phyloP scores from a whole-genome alignment of 2,329 filamentous ascomycete genomes.

The Didymosphaeria variabile region DNA sequence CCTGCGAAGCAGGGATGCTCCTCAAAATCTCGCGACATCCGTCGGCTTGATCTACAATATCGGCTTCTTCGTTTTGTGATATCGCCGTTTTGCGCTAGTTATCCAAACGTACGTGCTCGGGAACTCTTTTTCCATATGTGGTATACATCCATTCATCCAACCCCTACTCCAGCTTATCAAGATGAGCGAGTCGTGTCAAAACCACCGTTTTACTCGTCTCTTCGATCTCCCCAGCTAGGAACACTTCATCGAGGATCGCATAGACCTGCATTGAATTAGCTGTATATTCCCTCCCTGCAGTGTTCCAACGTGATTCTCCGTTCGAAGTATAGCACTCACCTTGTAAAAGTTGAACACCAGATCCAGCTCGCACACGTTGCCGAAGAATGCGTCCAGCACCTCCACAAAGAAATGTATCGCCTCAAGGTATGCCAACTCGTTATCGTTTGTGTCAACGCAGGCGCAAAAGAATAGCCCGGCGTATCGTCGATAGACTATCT shows the following conservation, averaged over 20 bases:
- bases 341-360: constrained; percentile 79
- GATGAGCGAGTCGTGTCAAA: constrained; percentile 88
- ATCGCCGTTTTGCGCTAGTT: background rate
- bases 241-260: constrained; percentile 97
- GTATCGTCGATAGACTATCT: constrained; percentile 97
- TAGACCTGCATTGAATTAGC: constrained; percentile 71
- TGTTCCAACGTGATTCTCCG: background rate
- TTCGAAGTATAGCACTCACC: constrained; percentile 51
- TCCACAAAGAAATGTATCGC: constrained; percentile 99
- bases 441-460: constrained; percentile 98
- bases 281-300: constrained; percentile 1
- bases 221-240: constrained; percentile 96
- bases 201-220: constrained; percentile 99
- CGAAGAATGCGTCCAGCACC: constrained; percentile 97
- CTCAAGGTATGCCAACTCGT: constrained; percentile 95
- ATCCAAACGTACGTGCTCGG: background rate
- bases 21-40: background rate
- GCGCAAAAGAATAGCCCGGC: constrained; percentile 99
- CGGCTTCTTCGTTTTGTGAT: background rate
- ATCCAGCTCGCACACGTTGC: constrained; percentile 98
- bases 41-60: background rate
- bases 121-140: background rate
- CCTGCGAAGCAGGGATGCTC: background rate
- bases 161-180: constrained; percentile 88
- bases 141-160: background rate